Evolutionary conservation across 305 asterid genomes (phyloP), one percentile per base, ranked within the genome.

Genomic region (Fraxinus sp.): DNA sequence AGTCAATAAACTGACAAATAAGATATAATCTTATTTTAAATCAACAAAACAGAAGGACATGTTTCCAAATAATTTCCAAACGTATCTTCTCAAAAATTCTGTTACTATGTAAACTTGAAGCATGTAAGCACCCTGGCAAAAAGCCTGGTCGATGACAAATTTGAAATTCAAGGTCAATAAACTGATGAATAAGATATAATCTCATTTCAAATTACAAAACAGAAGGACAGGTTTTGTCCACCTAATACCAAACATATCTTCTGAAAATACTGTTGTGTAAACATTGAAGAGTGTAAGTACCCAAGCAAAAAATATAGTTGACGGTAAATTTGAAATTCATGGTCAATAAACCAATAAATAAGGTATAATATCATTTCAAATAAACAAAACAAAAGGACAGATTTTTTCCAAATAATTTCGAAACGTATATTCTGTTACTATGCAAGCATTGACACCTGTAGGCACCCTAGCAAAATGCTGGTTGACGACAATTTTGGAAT

Each of bases 51-150:
- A 64, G 64, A 62, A 77, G 18, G 22, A 71, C 66, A 41, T 10
- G 66, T 78, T 75, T 82, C 68, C 68, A 52, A 52, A 85, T 55
- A 83, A 83, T 75, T 76, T 77, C 71, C 84, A 84, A 79, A 84
- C 66, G 59, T 86, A 70, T 81, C 22, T 52, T 52, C 22, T 52
- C 3, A n/a, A n/a, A 52, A 52, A 52, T 4, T n/a, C 64, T 52
- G 64, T 16, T 52, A 52, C 24, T 52, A 4, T 16, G 20, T 16
- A 52, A 52, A 52, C 62, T 52, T 16, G 22, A 52, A 57, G 28
- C 28, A 7, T 57, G 37, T 28, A 66, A 18, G 77, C n/a, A 46
- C 77, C 57, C 64, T n/a, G n/a, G 80, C 2, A 41, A 55, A 49
- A 43, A 71, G 24, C 30, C 33, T 46, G 7, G 22, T 81, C 37